Evolutionary conservation across 1,284 basidiomycete genomes (phyloP).

Genomic region (Austroboletus sp.): DNA sequence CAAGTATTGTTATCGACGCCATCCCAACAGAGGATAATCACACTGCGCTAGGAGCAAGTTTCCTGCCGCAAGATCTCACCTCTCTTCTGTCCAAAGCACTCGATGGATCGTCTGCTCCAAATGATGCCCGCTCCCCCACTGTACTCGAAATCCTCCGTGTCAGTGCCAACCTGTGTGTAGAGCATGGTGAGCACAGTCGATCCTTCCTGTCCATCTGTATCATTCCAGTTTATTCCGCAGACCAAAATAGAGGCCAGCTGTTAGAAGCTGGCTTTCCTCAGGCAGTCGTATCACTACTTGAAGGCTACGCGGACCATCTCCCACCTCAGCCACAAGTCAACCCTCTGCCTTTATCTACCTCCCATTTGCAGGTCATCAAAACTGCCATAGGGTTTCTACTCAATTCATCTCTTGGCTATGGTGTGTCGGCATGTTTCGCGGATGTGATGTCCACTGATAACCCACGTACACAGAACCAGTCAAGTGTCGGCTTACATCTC

Average conservation of each 20-base stretch:
- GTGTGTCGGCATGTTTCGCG: conserved; percentile 36
- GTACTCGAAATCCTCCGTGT: conserved; percentile 66
- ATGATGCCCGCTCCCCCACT: conserved; percentile 39
- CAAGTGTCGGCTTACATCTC: conserved; percentile 56
- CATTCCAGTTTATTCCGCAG: conserved; percentile 23
- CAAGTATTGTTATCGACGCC: conserved; percentile 12
- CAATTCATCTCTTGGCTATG: conserved; percentile 73
- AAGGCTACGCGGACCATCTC: conserved; percentile 58
- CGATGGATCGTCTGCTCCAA: conserved; percentile 43
- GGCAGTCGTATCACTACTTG: conserved; percentile 56
- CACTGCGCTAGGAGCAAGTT: conserved; percentile 56
- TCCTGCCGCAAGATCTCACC: conserved; percentile 58
- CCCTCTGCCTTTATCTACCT: conserved; percentile 47
- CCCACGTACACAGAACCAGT: conserved; percentile 52
- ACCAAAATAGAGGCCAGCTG: conserved; percentile 62
- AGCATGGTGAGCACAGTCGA: conserved; percentile 51
- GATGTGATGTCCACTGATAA: conserved; percentile 1
- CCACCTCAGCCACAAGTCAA: conserved; percentile 36
- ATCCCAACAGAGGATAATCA: conserved; percentile 55
- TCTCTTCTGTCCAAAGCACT: conserved; percentile 53
- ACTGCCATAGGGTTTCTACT: conserved; percentile 75
- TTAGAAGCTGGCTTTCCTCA: conserved; percentile 66
- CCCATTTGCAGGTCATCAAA: conserved; percentile 66
- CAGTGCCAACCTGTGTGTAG: conserved; percentile 73
- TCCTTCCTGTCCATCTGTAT: not conserved